Evolutionary conservation across 352 stramenopile genomes (phyloP), one percentile per base, ranked within the genome.

Genomic region (Phytophthora sansomeana): DNA sequence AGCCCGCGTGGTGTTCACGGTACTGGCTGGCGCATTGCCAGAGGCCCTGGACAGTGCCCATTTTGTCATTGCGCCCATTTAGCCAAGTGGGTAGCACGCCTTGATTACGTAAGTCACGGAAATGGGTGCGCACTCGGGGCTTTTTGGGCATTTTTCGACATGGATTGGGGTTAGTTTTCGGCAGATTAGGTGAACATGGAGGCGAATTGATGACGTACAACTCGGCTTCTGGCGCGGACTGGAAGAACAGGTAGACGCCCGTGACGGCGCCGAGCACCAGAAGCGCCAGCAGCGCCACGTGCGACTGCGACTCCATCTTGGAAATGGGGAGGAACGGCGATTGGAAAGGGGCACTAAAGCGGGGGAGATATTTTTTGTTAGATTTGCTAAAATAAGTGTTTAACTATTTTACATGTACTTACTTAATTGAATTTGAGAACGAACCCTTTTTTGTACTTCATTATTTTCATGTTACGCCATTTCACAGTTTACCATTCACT

Each of bases 21-120:
- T 96, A 96, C 63, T 90, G 74, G 55, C 65, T 88, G 29, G 87
- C 80, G 58, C 87, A 96, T 32, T 74, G 66, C 87, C 87, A 96
- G 0, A 96, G 70, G 1, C 82, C 81, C 30, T 87, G 74, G 4
- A 94, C 87, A 6, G 87, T 96, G 26, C 84, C 87, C 74, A 96
- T 88, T 63, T 92, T 93, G 74, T 96, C 85, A 63, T 96, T 87
- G 50, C 85, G 85, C 3, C 87, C 87, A 61, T 90, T 85, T 5
- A 96, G 38, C 83, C 84, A 93, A 29, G 71, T 93, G 4, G 87
- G 87, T 19, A 96, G 63, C 60, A 96, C 87, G 19, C 87, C 87
- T 19, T 67, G 74, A 96, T 86, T 43, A 96, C 81, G 53, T 92
- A 96, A 17, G 72, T 73, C 35, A 96, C 63, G 39, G 85, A 93